Evolutionary conservation across 208 protist genomes (phyloP), one percentile per base, ranked within the genome.

Genomic region (Crithidia sp.): DNA sequence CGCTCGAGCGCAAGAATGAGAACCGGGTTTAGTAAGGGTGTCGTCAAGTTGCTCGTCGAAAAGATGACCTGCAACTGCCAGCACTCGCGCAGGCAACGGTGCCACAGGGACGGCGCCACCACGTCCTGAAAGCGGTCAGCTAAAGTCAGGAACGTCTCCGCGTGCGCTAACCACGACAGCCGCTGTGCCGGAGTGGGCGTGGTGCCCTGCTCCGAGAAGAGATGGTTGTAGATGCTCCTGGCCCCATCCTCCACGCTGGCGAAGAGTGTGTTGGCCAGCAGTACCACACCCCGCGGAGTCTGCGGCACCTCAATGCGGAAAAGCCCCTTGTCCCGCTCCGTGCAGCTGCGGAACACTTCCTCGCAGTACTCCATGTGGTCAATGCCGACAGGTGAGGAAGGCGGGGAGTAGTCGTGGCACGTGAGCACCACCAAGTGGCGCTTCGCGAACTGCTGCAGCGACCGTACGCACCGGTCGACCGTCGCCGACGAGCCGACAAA

Each of bases 401-500:
- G 19, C 5, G 39, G 44, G 13, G 41, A 39, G 19, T 47, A 59
- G 41, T 40, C 56, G 2, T 16, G 40, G 10, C 13, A 41, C 28
- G 50, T 37, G 3, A 66, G 49, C 6, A 68, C 14, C 10, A 54
- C 61, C 12, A 59, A 43, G 53, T 74, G 13, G n/a, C 78, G 78
- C 57, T 69, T 67, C 19, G 73, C 60, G 61, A 72, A 89, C 17
- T 69, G 59, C 9, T 81, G 59, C 45, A 91, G 77, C 5, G 71
- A 44, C 2, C 36, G 55, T 19, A 92, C 12, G 71, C 84, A 82
- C 56, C 82, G 83, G 62, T 86, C 82, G 0, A 86, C n/a, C 1
- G 74, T 72, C 3, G 61, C 59, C 12, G 62, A 43, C 10, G 68
- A 67, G 50, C 82, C 57, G 1, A 81, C 72, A 28, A 39, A 64